These are phyloP conservation scores for Torulaspora franciscae DNA, from an alignment of 805 yeast genomes.

Conservation along the genomic window DNA sequence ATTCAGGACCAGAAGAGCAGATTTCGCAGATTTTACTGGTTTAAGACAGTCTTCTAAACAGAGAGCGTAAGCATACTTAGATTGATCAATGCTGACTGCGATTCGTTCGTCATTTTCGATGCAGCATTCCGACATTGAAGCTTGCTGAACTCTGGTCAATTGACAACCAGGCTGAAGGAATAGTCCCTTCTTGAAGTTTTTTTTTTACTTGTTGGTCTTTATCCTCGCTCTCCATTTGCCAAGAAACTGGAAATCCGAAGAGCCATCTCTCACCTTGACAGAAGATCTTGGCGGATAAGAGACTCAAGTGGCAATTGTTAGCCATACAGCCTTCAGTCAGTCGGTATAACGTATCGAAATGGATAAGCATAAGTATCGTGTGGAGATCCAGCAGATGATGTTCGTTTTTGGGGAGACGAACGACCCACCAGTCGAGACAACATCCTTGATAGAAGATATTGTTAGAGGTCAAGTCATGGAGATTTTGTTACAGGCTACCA, in stretches of 20 bases:
- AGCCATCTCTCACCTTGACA: neutral
- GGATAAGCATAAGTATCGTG: conserved; percentile 66
- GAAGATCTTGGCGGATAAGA: neutral
- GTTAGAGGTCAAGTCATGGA: conserved; percentile 94
- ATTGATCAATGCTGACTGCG: conserved; percentile 10
- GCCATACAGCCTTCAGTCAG: conserved; percentile 1
- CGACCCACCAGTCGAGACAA: conserved; percentile 89
- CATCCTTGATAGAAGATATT: conserved; percentile 90
- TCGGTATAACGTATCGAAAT: conserved; percentile 19
- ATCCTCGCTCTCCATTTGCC: neutral
- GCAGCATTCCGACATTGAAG: conserved; percentile 17
- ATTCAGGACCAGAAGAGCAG: conserved; percentile 57
- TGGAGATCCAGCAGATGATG: conserved; percentile 98
- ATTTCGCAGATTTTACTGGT: conserved; percentile 11
- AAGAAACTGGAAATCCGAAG: conserved; percentile 1
- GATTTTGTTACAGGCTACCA: conserved; percentile 67
- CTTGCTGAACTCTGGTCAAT: neutral
- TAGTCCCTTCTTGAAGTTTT: neutral
- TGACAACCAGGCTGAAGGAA: neutral
- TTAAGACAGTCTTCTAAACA: conserved; percentile 18
- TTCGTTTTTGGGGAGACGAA: conserved; percentile 93
- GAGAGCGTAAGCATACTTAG: conserved; percentile 7
- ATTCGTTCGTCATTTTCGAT: conserved; percentile 30
- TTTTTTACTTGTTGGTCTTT: neutral
- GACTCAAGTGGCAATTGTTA: neutral